A percentile compares a stretch with the other conserved stretches of the same genome.
phyloP scores from a whole-genome alignment of 257 asterid genomes.

The Solanum clarkiae region DNA sequence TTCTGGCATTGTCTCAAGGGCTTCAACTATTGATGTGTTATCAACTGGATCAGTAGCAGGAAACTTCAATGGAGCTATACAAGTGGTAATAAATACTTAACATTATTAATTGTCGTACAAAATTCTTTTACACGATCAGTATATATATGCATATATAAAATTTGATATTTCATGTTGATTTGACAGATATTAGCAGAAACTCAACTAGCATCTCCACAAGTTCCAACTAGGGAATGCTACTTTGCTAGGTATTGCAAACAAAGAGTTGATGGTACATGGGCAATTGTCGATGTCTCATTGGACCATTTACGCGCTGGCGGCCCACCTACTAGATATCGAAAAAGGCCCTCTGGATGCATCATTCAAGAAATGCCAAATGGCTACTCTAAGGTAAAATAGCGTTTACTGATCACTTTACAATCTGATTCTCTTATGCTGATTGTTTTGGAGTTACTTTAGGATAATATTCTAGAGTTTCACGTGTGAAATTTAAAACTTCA shows the following conservation, averaged over 20 bases:
- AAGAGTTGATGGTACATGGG: slow-evolving; percentile 34
- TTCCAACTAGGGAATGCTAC: slow-evolving; percentile 34
- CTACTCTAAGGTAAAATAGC: slow-evolving; percentile 28
- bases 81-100: slow-evolving; percentile 21
- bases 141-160: neutral
- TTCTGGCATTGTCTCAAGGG: slow-evolving; percentile 29
- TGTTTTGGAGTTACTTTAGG: too few species aligned
- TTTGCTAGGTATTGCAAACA: slow-evolving; percentile 30
- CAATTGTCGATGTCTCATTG: slow-evolving; percentile 40
- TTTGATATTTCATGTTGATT: neutral
- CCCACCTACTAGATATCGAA: slow-evolving; percentile 12
- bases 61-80: slow-evolving; percentile 21
- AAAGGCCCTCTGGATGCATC: slow-evolving; percentile 53
- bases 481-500: neutral
- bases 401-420: neutral
- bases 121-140: neutral
- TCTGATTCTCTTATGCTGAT: neutral
- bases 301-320: slow-evolving; percentile 3
- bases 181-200: slow-evolving; percentile 36
- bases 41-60: slow-evolving; percentile 21
- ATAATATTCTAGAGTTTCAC: neutral
- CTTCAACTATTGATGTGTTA: slow-evolving; percentile 18
- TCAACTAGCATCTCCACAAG: slow-evolving; percentile 39
- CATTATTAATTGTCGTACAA: neutral
- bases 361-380: slow-evolving; percentile 33